Evolutionary conservation across 108 stramenopile genomes (phyloP).

Genomic region (Fragilariopsis cylindrus): DNA sequence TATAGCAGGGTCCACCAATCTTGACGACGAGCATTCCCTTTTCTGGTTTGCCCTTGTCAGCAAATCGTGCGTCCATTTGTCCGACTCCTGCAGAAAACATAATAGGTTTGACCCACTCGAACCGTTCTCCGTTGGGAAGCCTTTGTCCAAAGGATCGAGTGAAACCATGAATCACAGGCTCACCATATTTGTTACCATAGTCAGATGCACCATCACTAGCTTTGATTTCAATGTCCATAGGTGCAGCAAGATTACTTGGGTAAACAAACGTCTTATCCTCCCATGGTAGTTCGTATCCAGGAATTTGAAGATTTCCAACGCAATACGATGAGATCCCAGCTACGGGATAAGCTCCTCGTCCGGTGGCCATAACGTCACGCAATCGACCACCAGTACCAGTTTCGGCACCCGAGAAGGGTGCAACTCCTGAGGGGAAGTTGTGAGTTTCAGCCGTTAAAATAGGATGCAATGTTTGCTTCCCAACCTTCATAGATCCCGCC

Average conservation of each 20-base stretch:
- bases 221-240: slow-evolving; percentile 91
- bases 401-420: slow-evolving; percentile 99
- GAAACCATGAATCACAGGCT: slow-evolving; percentile 97
- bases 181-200: slow-evolving; percentile 99
- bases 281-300: slow-evolving; percentile 94
- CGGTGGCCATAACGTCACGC: slow-evolving; percentile 98
- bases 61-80: slow-evolving; percentile 90
- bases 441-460: slow-evolving; percentile 99
- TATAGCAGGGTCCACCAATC: slow-evolving; percentile 97
- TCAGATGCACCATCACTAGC: slow-evolving; percentile 98
- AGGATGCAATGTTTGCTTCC: slow-evolving; percentile 79
- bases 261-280: slow-evolving; percentile 90
- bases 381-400: slow-evolving; percentile 98
- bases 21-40: slow-evolving; percentile 97
- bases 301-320: slow-evolving; percentile 96
- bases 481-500: slow-evolving; percentile 59
- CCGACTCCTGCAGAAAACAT: slow-evolving; percentile 99
- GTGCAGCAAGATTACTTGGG: slow-evolving; percentile 86
- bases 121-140: slow-evolving; percentile 89
- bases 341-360: slow-evolving; percentile 92
- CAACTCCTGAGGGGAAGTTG: slow-evolving; percentile 99
- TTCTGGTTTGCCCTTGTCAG: slow-evolving; percentile 90
- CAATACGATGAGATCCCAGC: slow-evolving; percentile 96
- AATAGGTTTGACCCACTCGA: slow-evolving; percentile 99
- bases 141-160: slow-evolving; percentile 96